A percentile compares a stretch with the other conserved stretches of the same genome.
Conservation (phyloP, 768 basidiomycete genomes). For the Pulveroboletus sp. region DNA sequence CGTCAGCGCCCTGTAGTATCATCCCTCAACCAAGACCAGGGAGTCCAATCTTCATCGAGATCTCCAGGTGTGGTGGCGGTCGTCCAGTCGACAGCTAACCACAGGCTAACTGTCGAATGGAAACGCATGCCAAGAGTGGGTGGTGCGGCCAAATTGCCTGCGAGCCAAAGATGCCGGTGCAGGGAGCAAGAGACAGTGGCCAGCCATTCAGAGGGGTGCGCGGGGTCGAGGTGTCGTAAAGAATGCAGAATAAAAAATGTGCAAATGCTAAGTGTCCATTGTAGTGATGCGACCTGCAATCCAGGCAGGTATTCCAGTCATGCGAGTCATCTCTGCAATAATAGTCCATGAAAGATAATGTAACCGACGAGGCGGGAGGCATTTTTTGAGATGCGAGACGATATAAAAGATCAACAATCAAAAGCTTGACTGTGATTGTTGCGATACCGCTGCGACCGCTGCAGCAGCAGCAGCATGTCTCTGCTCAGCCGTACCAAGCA, state of each 20-base stretch:
- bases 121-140: slow-evolving; percentile 30
- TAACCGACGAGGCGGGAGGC: slow-evolving; percentile 26
- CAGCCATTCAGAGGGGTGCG: slow-evolving; percentile 22
- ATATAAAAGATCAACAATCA: slow-evolving; percentile 36
- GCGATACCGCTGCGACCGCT: slow-evolving; percentile 50
- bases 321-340: slow-evolving; percentile 36
- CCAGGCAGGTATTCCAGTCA: slow-evolving; percentile 53
- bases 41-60: slow-evolving; percentile 48
- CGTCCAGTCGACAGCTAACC: slow-evolving; percentile 30
- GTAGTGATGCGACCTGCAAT: slow-evolving; percentile 53
- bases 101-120: slow-evolving; percentile 36
- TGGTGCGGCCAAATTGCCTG: slow-evolving; percentile 53
- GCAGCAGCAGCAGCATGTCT: slow-evolving; percentile 55
- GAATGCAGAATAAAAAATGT: slow-evolving; percentile 39
- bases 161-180: slow-evolving; percentile 15
- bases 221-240: slow-evolving; percentile 31
- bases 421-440: slow-evolving; percentile 37
- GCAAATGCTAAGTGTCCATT: slow-evolving; percentile 38
- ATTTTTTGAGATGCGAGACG: slow-evolving; percentile 21
- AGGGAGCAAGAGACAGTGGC: slow-evolving; percentile 11
- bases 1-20: slow-evolving; percentile 56
- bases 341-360: slow-evolving; percentile 36
- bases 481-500: slow-evolving; percentile 79
- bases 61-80: slow-evolving; percentile 26
- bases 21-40: slow-evolving; percentile 48